Conservation (phyloP, 2,329 filamentous ascomycete species). For the Rhynchosporium secalis region DNA sequence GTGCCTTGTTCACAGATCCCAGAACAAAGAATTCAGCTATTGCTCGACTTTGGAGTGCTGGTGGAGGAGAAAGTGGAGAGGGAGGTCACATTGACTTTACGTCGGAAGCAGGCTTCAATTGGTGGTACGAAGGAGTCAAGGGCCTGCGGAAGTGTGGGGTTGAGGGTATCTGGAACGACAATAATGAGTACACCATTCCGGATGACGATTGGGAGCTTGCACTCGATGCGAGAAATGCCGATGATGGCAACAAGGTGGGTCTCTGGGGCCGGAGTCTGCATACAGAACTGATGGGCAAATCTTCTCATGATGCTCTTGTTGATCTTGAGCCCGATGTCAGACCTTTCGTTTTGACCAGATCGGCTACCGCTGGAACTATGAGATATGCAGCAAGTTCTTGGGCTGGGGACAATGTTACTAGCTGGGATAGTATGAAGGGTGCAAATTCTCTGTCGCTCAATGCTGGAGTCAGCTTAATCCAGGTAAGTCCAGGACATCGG, state of each 20-base stretch:
- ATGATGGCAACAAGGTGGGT: slow-evolving; percentile 54
- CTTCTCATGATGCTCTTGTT: slow-evolving; percentile 66
- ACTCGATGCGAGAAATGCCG: slow-evolving; percentile 43
- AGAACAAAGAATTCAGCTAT: slow-evolving; percentile 53
- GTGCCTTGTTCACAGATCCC: slow-evolving; percentile 65
- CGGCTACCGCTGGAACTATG: slow-evolving; percentile 69
- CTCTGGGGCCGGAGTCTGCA: slow-evolving; percentile 70
- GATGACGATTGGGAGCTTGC: slow-evolving; percentile 66
- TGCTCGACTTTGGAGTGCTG: slow-evolving; percentile 70
- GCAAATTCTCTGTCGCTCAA: slow-evolving; percentile 68
- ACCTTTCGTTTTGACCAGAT: slow-evolving; percentile 69
- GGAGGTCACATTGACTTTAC: slow-evolving; percentile 75
- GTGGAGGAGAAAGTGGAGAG: slow-evolving; percentile 67
- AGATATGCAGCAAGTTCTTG: slow-evolving; percentile 70
- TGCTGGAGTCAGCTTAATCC: slow-evolving; percentile 66
- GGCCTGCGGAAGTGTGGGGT: slow-evolving; percentile 63
- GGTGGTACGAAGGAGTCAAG: slow-evolving; percentile 70
- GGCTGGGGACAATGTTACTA: slow-evolving; percentile 74
- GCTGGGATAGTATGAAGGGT: slow-evolving; percentile 72
- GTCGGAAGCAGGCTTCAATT: slow-evolving; percentile 63
- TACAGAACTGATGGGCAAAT: slow-evolving; percentile 70
- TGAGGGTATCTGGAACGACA: slow-evolving; percentile 78
- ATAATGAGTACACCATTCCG: slow-evolving; percentile 71
- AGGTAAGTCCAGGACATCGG: slow-evolving; percentile 42
- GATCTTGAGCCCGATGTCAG: slow-evolving; percentile 58